Conservation (phyloP, 768 basidiomycete species). For the Holtermanniella nyarrowii region DNA sequence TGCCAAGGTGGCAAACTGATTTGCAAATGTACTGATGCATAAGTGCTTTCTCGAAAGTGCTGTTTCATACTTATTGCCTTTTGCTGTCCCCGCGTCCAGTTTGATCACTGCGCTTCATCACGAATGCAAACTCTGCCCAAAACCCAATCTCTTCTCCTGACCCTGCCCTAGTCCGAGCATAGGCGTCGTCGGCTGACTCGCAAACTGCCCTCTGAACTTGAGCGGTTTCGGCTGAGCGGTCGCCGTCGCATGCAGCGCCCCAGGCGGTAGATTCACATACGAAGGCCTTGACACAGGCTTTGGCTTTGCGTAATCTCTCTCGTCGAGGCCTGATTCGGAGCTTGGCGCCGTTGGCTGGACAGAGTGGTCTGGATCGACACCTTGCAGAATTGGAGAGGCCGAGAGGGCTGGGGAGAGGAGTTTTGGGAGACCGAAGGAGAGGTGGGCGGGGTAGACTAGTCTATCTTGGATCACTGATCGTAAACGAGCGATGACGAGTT, state of each 20-base stretch:
- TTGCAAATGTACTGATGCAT: too few relatives aligned
- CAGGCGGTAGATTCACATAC: too few relatives aligned
- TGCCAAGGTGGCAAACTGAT: too few relatives aligned
- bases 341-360: neutral
- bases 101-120: too few relatives aligned
- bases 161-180: neutral
- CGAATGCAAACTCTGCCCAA: neutral
- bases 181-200: constrained; percentile 25
- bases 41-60: too few relatives aligned
- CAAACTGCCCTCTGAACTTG: constrained; percentile 32
- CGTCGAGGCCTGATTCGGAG: neutral
- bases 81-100: too few relatives aligned
- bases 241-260: too few relatives aligned
- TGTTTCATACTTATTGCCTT: too few relatives aligned
- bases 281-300: constrained; percentile 1
- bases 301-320: neutral
- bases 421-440: constrained; percentile 29
- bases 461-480: constrained; percentile 48
- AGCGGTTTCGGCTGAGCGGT: constrained; percentile 8
- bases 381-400: constrained; percentile 19
- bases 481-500: constrained; percentile 79
- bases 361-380: constrained; percentile 6
- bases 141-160: neutral
- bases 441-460: constrained; percentile 39
- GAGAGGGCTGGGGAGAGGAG: constrained; percentile 22